Base-by-base conservation (phyloP, 257 asterid genomes). In the Solanum gandarillasii region DNA sequence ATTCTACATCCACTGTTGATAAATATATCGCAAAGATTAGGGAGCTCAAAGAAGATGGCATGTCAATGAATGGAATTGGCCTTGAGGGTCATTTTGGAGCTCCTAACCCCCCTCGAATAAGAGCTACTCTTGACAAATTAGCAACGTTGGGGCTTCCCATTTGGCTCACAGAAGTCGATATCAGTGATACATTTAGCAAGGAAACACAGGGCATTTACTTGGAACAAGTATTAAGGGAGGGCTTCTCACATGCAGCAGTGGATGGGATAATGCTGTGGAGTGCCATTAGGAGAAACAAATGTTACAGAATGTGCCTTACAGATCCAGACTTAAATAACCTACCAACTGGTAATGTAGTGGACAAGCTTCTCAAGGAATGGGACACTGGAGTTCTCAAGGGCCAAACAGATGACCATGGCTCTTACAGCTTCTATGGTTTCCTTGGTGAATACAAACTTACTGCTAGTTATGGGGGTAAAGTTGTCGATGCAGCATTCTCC, bases 301-400 rank as follows among this genome's bases (percentile, higher is more conserved):
- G 96, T 87, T 93, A 92, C 88, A 91, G 90, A 88, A 93, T 93
- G 96, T 93, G 96, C 90, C 93, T 93, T 4, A 91, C 96, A 3
- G 94, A 93, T 82, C 76, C 82, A 3, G 86, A 89, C 20, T 90
- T 93, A 34, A 68, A 89, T 13, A 93, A 93, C 81, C 92, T 93
- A 25, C 96, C 94, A 1, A 87, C 94, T 4, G 96, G 96, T 8
- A 90, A 92, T 70, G 84, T 86, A 9, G 94, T 93, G 7, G 96
- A 93, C 86, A 91, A 88, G 89, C 94, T 93, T 29, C 91, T 93
- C 1, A 87, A 78, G 39, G 95, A 93, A 86, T 92, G 95, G 95
- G 87, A 89, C 68, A 92, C 93, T 3, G 93, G 90, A 76, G 43
- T 34, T 29, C 34, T 89, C 62, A 88, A 92, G 31, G 94, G 93